Conservation (phyloP, 768 basidiomycete genomes). For the Lactarius sanguifluus region DNA sequence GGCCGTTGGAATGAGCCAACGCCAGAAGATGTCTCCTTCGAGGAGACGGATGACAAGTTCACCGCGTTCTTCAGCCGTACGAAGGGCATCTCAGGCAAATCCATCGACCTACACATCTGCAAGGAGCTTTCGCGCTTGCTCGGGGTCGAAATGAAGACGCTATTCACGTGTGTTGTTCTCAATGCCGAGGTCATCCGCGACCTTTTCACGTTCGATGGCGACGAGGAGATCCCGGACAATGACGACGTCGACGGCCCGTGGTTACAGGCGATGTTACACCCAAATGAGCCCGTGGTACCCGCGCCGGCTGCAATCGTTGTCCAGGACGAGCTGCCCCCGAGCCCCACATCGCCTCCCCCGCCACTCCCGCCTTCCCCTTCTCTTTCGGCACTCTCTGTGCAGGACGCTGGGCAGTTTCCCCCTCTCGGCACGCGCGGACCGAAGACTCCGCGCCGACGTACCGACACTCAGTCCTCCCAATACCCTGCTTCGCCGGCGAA, state of each 20-base stretch:
- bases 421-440: neutral
- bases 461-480: neutral
- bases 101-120: conserved; percentile 14
- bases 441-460: neutral
- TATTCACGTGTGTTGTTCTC: conserved; percentile 13
- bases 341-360: neutral
- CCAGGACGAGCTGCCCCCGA: neutral
- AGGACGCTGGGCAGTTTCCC: conserved; percentile 5
- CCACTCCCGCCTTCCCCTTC: neutral
- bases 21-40: conserved; percentile 6
- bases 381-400: neutral
- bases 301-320: neutral
- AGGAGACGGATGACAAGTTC: conserved; percentile 19
- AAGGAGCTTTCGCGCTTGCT: conserved; percentile 11
- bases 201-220: conserved; percentile 3
- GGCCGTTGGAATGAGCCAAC: conserved; percentile 4
- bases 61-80: conserved; percentile 19
- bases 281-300: conserved; percentile 19
- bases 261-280: conserved; percentile 20
- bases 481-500: neutral
- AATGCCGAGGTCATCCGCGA: neutral
- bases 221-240: conserved; percentile 13
- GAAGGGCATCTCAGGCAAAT: neutral
- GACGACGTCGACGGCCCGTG: conserved; percentile 9
- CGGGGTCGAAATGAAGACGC: conserved; percentile 4